Evolutionary conservation across 2,329 filamentous ascomycete species (phyloP).

Genomic region (Stromatinia cepivora): DNA sequence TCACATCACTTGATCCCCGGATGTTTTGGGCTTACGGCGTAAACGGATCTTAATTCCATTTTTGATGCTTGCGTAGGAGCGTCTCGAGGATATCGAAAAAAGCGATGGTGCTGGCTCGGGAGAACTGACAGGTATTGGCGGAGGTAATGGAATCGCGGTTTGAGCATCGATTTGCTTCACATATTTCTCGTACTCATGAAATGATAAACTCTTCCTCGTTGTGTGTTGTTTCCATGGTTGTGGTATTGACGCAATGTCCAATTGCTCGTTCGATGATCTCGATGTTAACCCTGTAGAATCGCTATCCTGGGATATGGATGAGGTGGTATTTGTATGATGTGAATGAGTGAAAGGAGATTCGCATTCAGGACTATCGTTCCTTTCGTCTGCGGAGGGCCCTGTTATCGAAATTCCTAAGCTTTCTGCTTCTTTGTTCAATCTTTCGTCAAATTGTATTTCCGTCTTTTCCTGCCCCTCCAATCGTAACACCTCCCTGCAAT

Average conservation of each 20-base stretch:
- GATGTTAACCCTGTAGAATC: constrained; percentile 38
- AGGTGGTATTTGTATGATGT: constrained; percentile 34
- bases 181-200: constrained; percentile 40
- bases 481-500: constrained; percentile 38
- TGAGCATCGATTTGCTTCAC: constrained; percentile 33
- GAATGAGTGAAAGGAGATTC: constrained; percentile 34
- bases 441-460: constrained; percentile 35
- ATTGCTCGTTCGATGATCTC: constrained; percentile 33
- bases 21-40: constrained; percentile 29
- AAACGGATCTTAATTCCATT: constrained; percentile 34
- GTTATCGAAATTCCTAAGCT: constrained; percentile 37
- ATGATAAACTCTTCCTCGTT: constrained; percentile 35
- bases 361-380: constrained; percentile 29
- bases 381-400: constrained; percentile 25
- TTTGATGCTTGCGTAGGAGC: constrained; percentile 36
- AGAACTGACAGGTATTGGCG: constrained; percentile 23
- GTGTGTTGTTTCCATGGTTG: constrained; percentile 28
- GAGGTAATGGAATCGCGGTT: constrained; percentile 19
- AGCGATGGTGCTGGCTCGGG: constrained; percentile 37
- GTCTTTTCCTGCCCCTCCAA: constrained; percentile 32
- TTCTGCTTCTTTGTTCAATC: constrained; percentile 35
- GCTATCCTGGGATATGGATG: constrained; percentile 35
- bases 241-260: not conserved
- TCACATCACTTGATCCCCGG: constrained; percentile 34
- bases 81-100: constrained; percentile 38